Conservation (phyloP, 2,329 filamentous ascomycete genomes). For the Fusarium sp. region DNA sequence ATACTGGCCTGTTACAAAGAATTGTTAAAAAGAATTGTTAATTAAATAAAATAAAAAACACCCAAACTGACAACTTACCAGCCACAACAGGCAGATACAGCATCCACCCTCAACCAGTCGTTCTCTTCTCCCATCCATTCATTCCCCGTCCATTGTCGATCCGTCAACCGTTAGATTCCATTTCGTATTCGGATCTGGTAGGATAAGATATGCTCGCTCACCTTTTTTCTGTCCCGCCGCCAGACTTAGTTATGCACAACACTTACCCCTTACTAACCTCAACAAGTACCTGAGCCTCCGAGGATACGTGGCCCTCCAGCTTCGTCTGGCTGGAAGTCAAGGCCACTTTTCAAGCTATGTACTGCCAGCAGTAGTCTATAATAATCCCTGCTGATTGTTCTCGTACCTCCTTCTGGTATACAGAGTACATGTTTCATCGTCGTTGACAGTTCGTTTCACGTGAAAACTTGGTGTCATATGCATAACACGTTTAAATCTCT, state of each 20-base stretch:
- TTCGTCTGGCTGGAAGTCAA: neutral
- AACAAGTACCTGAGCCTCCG: neutral
- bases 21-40: no score
- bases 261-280: conserved; percentile 6
- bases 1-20: no score
- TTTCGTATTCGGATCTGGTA: conserved; percentile 24
- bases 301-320: conserved; percentile 32
- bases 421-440: neutral
- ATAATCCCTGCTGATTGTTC: conserved; percentile 4
- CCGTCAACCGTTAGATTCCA: conserved; percentile 10
- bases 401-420: neutral
- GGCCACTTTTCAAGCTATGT: conserved; percentile 25
- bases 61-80: conserved; percentile 1
- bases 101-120: neutral
- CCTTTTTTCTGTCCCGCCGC: no score
- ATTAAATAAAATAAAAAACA: no score
- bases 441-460: conserved; percentile 1
- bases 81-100: conserved; percentile 37
- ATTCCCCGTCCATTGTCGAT: conserved; percentile 28
- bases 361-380: conserved; percentile 7
- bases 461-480: neutral
- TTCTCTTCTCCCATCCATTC: neutral
- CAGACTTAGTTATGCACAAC: conserved; percentile 16
- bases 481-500: no score
- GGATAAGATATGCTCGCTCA: conserved; percentile 8